Conservation (phyloP, 2,329 filamentous ascomycete species). For the Pseudocercospora crystallina region DNA sequence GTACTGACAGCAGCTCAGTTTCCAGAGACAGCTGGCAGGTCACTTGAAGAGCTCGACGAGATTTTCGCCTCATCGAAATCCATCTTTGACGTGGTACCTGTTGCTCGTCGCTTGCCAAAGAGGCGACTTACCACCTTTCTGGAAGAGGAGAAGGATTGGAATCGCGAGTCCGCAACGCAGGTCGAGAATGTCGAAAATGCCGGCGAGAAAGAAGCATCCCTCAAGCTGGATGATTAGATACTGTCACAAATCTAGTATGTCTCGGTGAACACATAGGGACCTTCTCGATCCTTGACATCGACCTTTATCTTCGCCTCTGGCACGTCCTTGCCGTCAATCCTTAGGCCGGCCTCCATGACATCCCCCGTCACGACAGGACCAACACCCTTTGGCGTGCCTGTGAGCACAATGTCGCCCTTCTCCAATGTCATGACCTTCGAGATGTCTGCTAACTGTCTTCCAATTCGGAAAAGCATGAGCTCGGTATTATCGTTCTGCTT, state of each 20-base stretch:
- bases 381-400: slow-evolving; percentile 96
- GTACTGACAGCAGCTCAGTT: no score
- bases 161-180: no score
- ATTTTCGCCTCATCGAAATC: slow-evolving; percentile 25
- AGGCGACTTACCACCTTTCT: no score
- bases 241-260: slow-evolving; percentile 37
- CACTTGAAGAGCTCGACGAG: slow-evolving; percentile 37
- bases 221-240: no score
- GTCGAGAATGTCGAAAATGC: no score
- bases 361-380: slow-evolving; percentile 83
- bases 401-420: slow-evolving; percentile 87
- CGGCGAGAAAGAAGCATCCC: no score
- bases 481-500: slow-evolving; percentile 86
- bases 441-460: slow-evolving; percentile 83
- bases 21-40: slow-evolving; percentile 32
- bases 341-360: slow-evolving; percentile 79
- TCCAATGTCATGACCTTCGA: slow-evolving; percentile 92
- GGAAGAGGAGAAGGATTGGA: no score
- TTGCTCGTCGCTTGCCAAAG: no score
- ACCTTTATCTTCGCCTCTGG: slow-evolving; percentile 85
- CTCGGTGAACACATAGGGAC: slow-evolving; percentile 69
- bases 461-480: slow-evolving; percentile 91
- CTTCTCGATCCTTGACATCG: slow-evolving; percentile 73
- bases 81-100: no score
- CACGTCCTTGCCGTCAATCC: slow-evolving; percentile 76